These are phyloP conservation scores for Aeschynomene evenia DNA, from an alignment of 306 rosid genomes.

Conservation along the genomic window DNA sequence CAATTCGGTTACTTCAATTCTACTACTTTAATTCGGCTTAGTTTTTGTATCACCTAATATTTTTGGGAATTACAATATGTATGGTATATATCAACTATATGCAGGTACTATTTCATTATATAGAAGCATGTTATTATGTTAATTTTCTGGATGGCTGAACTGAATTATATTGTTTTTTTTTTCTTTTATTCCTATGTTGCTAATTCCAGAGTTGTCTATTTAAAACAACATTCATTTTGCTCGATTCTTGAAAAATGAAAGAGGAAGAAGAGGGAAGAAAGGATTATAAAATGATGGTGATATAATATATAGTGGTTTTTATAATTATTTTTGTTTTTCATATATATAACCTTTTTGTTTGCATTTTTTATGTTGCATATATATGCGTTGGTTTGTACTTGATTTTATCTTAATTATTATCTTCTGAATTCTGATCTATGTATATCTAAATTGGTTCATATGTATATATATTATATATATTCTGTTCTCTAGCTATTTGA, in stretches of 20 bases:
- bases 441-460: neutral
- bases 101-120: neutral
- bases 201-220: slow-evolving; percentile 8
- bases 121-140: neutral
- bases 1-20: too few relatives aligned
- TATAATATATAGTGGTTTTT: neutral
- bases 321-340: neutral
- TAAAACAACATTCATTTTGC: neutral
- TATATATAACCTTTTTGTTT: neutral
- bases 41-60: too few relatives aligned
- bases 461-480: neutral
- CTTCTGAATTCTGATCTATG: too few relatives aligned
- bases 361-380: neutral
- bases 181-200: neutral
- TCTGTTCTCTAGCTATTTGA: too few relatives aligned
- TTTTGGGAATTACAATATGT: neutral
- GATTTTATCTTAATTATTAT: too few relatives aligned
- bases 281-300: neutral
- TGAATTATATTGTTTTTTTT: neutral
- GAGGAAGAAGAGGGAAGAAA: neutral
- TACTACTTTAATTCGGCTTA: too few relatives aligned
- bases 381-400: neutral
- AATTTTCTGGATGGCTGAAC: neutral
- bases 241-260: neutral
- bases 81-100: neutral